Evolutionary conservation across 345 rosid genomes (phyloP).

Genomic region (Cardamine resedifolia): DNA sequence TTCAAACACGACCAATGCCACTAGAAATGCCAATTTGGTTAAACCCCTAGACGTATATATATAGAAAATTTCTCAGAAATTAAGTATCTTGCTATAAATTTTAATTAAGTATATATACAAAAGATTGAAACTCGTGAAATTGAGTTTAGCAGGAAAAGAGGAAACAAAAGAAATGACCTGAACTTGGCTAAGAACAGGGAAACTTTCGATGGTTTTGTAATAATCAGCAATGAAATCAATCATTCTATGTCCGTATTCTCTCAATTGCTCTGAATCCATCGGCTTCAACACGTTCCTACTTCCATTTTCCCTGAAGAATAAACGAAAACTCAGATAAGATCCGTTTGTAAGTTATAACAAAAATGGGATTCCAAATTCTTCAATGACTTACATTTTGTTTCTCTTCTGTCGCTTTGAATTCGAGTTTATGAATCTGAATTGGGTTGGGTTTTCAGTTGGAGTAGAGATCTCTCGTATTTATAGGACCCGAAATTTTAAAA

Average conservation of each 20-base stretch:
- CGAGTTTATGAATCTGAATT: background rate
- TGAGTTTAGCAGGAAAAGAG: background rate
- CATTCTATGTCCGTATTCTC: conserved; percentile 78
- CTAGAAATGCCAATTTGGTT: background rate
- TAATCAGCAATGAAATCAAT: conserved; percentile 94
- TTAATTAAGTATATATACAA: too few relatives aligned
- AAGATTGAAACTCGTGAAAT: conserved; percentile 5
- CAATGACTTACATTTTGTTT: conserved; percentile 28
- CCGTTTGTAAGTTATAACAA: background rate
- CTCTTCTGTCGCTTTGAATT: background rate
- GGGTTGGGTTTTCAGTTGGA: conserved; percentile 1
- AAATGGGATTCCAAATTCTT: background rate
- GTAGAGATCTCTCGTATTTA: conserved; percentile 10
- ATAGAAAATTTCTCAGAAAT: background rate
- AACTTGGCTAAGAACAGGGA: conserved; percentile 94
- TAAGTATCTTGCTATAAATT: background rate
- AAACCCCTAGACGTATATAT: background rate
- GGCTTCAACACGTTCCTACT: conserved; percentile 43
- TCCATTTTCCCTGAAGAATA: conserved; percentile 29
- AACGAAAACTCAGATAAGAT: background rate
- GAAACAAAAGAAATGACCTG: conserved; percentile 40
- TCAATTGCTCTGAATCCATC: conserved; percentile 74
- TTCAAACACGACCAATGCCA: background rate
- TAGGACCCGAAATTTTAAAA: background rate
- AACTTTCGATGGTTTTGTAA: conserved; percentile 67